These are phyloP conservation scores for Magnaporthales sp. DNA, from an alignment of 2,329 filamentous ascomycete species.

Conservation along the genomic window DNA sequence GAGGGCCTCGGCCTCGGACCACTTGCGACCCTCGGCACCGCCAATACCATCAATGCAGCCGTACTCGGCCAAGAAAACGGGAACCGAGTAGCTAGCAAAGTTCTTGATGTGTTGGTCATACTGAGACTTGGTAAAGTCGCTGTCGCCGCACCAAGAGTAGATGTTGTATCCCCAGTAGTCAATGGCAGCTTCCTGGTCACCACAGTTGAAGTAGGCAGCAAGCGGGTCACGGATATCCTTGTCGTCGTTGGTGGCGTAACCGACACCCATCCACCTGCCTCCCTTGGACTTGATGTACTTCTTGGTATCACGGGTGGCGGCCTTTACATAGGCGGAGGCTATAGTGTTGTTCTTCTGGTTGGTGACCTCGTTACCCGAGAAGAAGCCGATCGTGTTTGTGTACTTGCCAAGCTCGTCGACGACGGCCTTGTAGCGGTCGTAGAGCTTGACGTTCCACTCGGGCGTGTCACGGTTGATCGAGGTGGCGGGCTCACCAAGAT, in stretches of 20 bases:
- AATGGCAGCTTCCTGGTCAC: slow-evolving; percentile 55
- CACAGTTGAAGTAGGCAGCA: slow-evolving; percentile 93
- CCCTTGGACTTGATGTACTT: slow-evolving; percentile 76
- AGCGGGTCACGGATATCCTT: slow-evolving; percentile 71
- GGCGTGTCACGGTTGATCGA: slow-evolving; percentile 83
- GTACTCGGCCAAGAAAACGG: slow-evolving; percentile 98
- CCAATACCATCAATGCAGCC: slow-evolving; percentile 66
- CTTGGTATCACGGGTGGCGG: slow-evolving; percentile 93
- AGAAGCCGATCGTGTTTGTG: slow-evolving; percentile 92
- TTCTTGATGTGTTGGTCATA: slow-evolving; percentile 78
- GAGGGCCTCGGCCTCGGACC: slow-evolving; percentile 76
- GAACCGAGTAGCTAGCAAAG: slow-evolving; percentile 83
- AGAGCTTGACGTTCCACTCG: slow-evolving; percentile 71
- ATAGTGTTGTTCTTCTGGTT: slow-evolving; percentile 83
- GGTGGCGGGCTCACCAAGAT: slow-evolving; percentile 69
- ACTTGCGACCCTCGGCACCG: slow-evolving; percentile 60
- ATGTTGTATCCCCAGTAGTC: slow-evolving; percentile 99
- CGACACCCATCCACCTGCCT: slow-evolving; percentile 76
- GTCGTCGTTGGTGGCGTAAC: slow-evolving; percentile 95
- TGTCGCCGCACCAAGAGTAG: slow-evolving; percentile 96
- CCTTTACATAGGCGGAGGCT: slow-evolving; percentile 93
- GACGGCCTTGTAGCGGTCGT: slow-evolving; percentile 72
- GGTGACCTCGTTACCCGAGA: slow-evolving; percentile 95
- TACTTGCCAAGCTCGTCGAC: slow-evolving; percentile 76
- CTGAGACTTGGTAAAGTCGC: slow-evolving; percentile 65